Base-by-base conservation (phyloP, 495 filamentous ascomycete genomes). In the Lasiosphaeria miniovina region DNA sequence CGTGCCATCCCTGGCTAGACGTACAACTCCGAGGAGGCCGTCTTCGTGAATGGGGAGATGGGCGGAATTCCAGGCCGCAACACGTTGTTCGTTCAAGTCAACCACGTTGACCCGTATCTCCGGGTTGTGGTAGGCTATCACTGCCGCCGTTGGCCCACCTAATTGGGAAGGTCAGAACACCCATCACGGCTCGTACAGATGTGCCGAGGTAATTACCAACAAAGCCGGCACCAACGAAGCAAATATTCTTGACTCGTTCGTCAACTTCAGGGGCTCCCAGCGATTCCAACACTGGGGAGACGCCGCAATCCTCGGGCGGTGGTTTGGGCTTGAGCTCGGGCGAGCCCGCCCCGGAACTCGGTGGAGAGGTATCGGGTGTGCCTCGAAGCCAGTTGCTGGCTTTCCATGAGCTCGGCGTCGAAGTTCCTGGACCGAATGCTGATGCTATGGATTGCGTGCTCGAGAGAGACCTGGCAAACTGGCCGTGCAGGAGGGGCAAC, bases 11-110 rank as follows among this genome's bases (percentile, higher is more conserved):
- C 89, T 78, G 8, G 85, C 77, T 6, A 82, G 71, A 38, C 82
- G 76, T 7, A 93, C 87, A 7, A 91, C 78, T n/a, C 87, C 81
- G 15, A 80, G 62, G 6, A 94, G 74, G 0, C 86, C 89, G 2
- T 87, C 84, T 67, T 94, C 90, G 70, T 89, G 87, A 54, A 94
- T 90, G 11, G 90, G 90, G 35, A 92, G 79, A 59, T 86, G 82
- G 40, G 77, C 70, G 1, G 88, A 88, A 58, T 90, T 88, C 90
- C 90, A 93, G 34, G 81, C 77, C 36, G 74, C 75, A 61, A 93
- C 87, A n/a, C 89, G 80, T 7, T 65, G 60, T 17, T 76, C 76
- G 67, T 90, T 85, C 52, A 84, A 72, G 66, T 93, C 90, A 17
- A 91, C 85, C 11, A 93, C 88, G 9, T 84, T 88, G 17, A 93